Percentiles rank a stretch among this genome's conserved stretches.
These are phyloP conservation scores for Colletotrichum musicola DNA, from an alignment of 2,329 filamentous ascomycete species.

Conservation along the genomic window DNA sequence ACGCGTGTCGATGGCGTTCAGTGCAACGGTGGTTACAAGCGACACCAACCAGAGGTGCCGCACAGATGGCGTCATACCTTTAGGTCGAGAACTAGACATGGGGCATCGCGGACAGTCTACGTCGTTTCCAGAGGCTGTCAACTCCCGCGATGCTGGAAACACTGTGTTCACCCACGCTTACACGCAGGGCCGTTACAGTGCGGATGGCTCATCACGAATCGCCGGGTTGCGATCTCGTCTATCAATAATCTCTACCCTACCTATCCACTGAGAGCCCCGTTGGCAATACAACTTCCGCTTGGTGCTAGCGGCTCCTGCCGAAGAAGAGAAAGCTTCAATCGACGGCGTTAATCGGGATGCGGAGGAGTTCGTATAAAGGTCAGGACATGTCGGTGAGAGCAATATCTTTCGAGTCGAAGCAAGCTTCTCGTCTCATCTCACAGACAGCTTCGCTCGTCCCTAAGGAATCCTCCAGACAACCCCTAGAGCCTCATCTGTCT, in stretches of 20 bases:
- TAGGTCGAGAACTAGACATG: constrained; percentile 12
- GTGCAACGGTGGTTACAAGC: constrained; percentile 17
- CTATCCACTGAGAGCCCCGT: neutral
- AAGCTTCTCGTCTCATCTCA: neutral
- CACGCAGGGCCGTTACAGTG: neutral
- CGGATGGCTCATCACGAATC: constrained; percentile 10
- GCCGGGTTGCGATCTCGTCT: constrained; percentile 14
- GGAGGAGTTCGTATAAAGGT: constrained; percentile 1
- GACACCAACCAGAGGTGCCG: constrained; percentile 22
- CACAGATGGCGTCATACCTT: constrained; percentile 12
- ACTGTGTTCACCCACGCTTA: neutral
- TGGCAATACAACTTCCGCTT: constrained; percentile 10
- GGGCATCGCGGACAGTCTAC: constrained; percentile 7
- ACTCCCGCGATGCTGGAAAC: neutral
- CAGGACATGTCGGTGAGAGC: neutral
- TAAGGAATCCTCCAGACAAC: neutral
- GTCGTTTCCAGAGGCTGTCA: constrained; percentile 12
- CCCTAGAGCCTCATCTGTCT: neutral
- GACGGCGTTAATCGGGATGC: neutral
- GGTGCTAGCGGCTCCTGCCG: constrained; percentile 25
- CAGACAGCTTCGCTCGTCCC: neutral
- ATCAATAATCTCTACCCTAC: constrained; percentile 6
- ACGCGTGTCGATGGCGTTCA: constrained; percentile 24
- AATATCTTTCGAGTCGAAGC: neutral
- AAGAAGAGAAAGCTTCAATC: constrained; percentile 31